Conservation (phyloP, 257 asterid genomes). For the Plantago major region DNA sequence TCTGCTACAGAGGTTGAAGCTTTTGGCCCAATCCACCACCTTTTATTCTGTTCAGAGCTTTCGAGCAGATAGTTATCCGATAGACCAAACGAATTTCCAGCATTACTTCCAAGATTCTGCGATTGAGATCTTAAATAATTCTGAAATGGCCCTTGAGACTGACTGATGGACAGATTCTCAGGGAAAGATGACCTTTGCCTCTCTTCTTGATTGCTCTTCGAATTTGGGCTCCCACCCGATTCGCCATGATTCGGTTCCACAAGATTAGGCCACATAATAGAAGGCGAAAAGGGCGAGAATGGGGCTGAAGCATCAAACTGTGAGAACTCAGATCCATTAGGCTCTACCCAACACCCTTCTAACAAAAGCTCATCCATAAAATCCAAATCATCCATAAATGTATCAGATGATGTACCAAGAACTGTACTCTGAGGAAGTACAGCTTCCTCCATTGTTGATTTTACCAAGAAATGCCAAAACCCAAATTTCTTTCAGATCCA, state of each 20-base stretch:
- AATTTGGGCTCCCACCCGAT: slow-evolving; percentile 22
- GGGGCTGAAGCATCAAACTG: slow-evolving; percentile 38
- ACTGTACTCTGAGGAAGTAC: slow-evolving; percentile 40
- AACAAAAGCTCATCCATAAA: slow-evolving; percentile 67
- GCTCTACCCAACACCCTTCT: slow-evolving; percentile 85
- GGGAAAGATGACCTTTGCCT: slow-evolving; percentile 44
- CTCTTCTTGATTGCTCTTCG: slow-evolving; percentile 33
- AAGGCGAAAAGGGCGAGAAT: slow-evolving; percentile 55
- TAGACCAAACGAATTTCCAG: slow-evolving; percentile 20
- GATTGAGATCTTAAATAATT: slow-evolving; percentile 22
- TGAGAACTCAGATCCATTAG: slow-evolving; percentile 57
- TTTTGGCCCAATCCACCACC: slow-evolving; percentile 75
- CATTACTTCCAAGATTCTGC: slow-evolving; percentile 24
- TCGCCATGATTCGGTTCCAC: slow-evolving; percentile 31
- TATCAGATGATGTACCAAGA: slow-evolving; percentile 38
- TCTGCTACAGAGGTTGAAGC: slow-evolving; percentile 63
- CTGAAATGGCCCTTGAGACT: slow-evolving; percentile 32
- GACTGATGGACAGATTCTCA: slow-evolving; percentile 47
- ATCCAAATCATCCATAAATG: slow-evolving; percentile 84
- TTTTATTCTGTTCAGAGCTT: slow-evolving; percentile 33
- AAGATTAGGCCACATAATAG: slow-evolving; percentile 52
- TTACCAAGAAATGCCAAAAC: slow-evolving; percentile 7
- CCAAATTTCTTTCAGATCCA: slow-evolving; percentile 12
- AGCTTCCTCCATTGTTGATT: slow-evolving; percentile 52
- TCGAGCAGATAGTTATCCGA: slow-evolving; percentile 27